Evolutionary conservation across 129 eudicot genomes (phyloP).

Genomic region (Heracleum sosnowskyi): DNA sequence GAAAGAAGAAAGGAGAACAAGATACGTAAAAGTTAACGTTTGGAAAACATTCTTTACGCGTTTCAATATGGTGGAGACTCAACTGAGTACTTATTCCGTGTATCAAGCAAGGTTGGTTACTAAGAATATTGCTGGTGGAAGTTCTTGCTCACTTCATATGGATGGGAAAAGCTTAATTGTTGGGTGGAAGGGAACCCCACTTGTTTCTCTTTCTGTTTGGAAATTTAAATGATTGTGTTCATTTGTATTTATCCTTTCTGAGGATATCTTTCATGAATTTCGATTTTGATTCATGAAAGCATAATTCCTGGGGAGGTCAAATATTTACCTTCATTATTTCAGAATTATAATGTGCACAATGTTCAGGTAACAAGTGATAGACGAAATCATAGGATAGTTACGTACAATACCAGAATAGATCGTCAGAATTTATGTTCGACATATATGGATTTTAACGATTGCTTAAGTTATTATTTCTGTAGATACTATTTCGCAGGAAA

Average conservation of each 20-base stretch:
- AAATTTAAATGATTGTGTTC: not conserved
- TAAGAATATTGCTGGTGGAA: not conserved
- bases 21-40: conserved; percentile 1
- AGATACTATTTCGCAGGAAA: no score
- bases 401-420: no score
- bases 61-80: not conserved
- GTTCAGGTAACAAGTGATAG: no score
- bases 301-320: not conserved
- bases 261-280: not conserved
- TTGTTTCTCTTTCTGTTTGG: conserved; percentile 5
- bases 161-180: conserved; percentile 7
- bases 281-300: no score
- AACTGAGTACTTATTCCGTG: not conserved
- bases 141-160: conserved; percentile 6
- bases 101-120: conserved; percentile 6
- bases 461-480: no score
- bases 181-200: conserved; percentile 7
- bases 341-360: not conserved
- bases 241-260: not conserved
- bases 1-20: not conserved
- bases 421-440: no score
- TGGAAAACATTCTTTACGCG: conserved; percentile 3
- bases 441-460: no score
- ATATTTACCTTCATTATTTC: not conserved
- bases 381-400: no score